These are phyloP conservation scores for Fusarium sp. DNA, from an alignment of 2,329 filamentous ascomycete species.

Conservation along the genomic window DNA sequence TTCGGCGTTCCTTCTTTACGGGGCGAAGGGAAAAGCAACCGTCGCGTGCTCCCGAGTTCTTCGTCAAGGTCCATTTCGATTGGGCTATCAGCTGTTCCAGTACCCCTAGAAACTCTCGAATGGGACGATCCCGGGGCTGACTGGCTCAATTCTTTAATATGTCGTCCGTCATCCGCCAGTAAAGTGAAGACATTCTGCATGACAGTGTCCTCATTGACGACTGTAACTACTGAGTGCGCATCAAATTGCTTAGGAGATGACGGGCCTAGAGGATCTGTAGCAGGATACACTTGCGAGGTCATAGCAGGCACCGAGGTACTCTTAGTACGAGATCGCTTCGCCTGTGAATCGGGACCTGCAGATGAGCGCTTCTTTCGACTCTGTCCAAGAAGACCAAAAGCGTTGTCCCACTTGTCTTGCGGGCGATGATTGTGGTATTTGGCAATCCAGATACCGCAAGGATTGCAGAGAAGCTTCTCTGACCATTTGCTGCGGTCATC, in stretches of 20 bases:
- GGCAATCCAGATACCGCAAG: conserved; percentile 93
- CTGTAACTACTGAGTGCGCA: conserved; percentile 32
- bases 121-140: conserved; percentile 59
- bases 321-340: conserved; percentile 63
- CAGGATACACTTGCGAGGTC: conserved; percentile 65
- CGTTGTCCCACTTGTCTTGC: conserved; percentile 82
- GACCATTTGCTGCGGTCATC: conserved; percentile 76
- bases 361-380: conserved; percentile 62
- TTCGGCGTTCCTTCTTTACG: conserved; percentile 72
- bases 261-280: conserved; percentile 64
- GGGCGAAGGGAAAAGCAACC: conserved; percentile 82
- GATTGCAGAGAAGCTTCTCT: conserved; percentile 87
- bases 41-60: conserved; percentile 68
- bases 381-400: conserved; percentile 63
- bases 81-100: conserved; percentile 67
- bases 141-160: conserved; percentile 26
- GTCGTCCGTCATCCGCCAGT: conserved; percentile 3
- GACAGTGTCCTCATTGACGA: conserved; percentile 2
- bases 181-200: conserved; percentile 18
- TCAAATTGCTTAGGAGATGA: conserved; percentile 47
- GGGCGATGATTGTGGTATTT: conserved; percentile 90
- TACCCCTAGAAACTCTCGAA: conserved; percentile 65
- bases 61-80: conserved; percentile 63
- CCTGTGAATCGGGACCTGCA: conserved; percentile 54
- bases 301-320: conserved; percentile 57